Conservation (phyloP, 345 rosid genomes). For the Psidium friedrichsthalianum region DNA sequence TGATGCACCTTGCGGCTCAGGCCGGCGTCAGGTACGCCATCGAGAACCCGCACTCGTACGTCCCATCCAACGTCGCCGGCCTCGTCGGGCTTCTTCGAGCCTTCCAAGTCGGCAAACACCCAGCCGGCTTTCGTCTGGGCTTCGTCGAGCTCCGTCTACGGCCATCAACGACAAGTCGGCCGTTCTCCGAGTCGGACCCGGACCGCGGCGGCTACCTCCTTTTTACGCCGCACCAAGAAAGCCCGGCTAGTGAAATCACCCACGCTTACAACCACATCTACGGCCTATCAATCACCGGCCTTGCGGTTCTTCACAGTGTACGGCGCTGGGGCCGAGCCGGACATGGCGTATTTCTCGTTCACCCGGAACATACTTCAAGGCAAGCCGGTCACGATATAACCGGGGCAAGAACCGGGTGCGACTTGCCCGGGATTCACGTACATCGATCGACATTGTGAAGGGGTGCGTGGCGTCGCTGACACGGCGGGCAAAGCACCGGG, state of each 20-base stretch:
- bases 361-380: constrained; percentile 60
- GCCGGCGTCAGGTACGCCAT: constrained; percentile 78
- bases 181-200: constrained; percentile 62
- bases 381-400: constrained; percentile 58
- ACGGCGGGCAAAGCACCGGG: constrained; percentile 69
- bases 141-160: constrained; percentile 77
- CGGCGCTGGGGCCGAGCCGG: constrained; percentile 92
- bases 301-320: constrained; percentile 79
- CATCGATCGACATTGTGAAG: constrained; percentile 68
- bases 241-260: constrained; percentile 80
- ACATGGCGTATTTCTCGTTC: constrained; percentile 79
- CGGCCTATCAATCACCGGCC: constrained; percentile 69
- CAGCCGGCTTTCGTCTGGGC: constrained; percentile 86
- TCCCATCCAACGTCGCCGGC: constrained; percentile 70
- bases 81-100: constrained; percentile 64
- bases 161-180: constrained; percentile 51
- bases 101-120: constrained; percentile 56
- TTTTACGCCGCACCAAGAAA: constrained; percentile 87
- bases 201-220: no score
- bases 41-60: constrained; percentile 67
- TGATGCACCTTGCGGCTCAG: constrained; percentile 87
- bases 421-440: constrained; percentile 79
- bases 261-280: constrained; percentile 78
- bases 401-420: constrained; percentile 56
- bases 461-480: constrained; percentile 64